These are phyloP conservation scores for Candida qinlingensis DNA, from an alignment of 805 yeast species.

Conservation along the genomic window DNA sequence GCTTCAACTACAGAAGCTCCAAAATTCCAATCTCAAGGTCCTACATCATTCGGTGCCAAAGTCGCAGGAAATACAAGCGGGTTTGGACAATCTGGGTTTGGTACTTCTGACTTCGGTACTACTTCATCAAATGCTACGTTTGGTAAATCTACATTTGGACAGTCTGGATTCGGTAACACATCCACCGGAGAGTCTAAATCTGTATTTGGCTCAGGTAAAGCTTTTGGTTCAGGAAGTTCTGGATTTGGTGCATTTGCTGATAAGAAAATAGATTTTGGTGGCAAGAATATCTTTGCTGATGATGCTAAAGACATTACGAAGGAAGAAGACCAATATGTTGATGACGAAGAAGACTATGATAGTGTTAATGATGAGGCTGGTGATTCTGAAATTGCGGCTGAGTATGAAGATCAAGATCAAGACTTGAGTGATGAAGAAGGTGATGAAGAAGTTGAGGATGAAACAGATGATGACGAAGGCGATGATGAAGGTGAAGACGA, in stretches of 20 bases:
- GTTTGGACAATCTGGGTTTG: conserved; percentile 4
- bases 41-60: not conserved
- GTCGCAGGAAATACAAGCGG: not conserved
- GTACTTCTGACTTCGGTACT: not conserved
- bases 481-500: conserved; percentile 2
- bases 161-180: conserved; percentile 1
- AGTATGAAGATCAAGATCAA: not conserved
- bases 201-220: not conserved
- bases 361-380: not conserved
- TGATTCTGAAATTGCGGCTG: not conserved
- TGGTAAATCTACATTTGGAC: not conserved
- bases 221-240: conserved; percentile 1
- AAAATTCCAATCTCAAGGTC: not conserved
- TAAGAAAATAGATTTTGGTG: conserved; percentile 8
- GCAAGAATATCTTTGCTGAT: conserved; percentile 11
- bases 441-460: not conserved
- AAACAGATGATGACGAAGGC: conserved; percentile 3
- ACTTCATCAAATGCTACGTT: not conserved
- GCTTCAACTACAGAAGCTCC: not conserved
- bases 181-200: not conserved
- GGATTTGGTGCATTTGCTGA: conserved; percentile 17
- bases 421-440: not conserved
- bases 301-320: not conserved
- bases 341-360: not conserved
- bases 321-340: not conserved